Base-by-base conservation (phyloP, 495 filamentous ascomycete genomes). In the Echria macrotheca region DNA sequence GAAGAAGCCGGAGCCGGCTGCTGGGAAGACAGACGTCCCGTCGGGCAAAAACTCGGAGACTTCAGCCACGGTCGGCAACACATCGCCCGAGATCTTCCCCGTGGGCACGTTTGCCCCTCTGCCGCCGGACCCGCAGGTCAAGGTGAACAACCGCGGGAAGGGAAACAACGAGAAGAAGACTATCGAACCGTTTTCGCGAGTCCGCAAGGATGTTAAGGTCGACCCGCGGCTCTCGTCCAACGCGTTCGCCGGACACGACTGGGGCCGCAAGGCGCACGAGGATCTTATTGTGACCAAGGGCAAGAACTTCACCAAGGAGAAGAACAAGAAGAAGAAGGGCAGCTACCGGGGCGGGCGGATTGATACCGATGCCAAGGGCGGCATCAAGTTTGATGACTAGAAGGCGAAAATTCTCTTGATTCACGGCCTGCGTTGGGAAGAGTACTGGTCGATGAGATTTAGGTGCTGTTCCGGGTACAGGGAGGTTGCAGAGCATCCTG, bases 231-330 rank as follows among this genome's bases (percentile, higher is more conserved):
- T 75, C 52, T 64, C 75, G 42, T 83, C 77, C 60, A 96, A 93
- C 69, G 76, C 77, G 4, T 96, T 91, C 63, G 74, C 85, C 25
- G 68, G 81, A 4, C 88, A 95, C 56, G 88, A 88, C 29, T 99
- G 96, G 62, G 90, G 91, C 5, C 82, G 91, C 44, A 81, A 81
- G 44, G 94, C 94, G 26, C 86, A 86, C 56, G 76, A 85, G 49
- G 91, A 96, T 64, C 69, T 99, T 41, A 87, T 84, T 23, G 79
- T 95, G 19, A 96, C 91, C 21, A 89, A 84, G 63, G 94, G 94
- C 47, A 97, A 95, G 73, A 87, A 88, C 11, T 99, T 99, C 71
- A 99, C 91, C 45, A 99, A 99, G 77, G 94, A 97, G 72, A 99
- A 99, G 83, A 96, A 99, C 67, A 99, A 97, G 71, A 82, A 82